Evolutionary conservation across 2,329 filamentous ascomycete species (phyloP).

Genomic region (Claviceps capensis): DNA sequence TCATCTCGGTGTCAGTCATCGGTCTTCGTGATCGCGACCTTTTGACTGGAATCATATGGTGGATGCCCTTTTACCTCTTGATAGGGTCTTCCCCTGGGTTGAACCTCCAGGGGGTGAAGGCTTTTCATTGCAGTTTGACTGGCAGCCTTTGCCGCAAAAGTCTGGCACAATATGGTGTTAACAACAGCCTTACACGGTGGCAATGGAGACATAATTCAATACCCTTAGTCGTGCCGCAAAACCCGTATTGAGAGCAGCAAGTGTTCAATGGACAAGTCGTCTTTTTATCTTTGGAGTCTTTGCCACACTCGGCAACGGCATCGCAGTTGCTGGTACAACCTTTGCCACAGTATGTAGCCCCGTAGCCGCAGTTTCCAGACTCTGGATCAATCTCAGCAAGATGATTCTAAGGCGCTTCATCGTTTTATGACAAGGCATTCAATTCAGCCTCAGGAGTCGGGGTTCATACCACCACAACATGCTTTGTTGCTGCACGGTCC

Average conservation of each 20-base stretch:
- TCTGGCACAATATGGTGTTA: not conserved
- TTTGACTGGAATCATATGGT: not conserved
- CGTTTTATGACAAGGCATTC: no score
- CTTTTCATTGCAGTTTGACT: slow-evolving; percentile 10
- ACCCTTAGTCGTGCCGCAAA: slow-evolving; percentile 6
- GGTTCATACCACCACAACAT: not conserved
- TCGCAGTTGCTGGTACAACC: slow-evolving; percentile 9
- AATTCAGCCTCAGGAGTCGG: not conserved
- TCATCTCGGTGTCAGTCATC: not conserved
- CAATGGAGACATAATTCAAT: not conserved
- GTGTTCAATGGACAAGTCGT: slow-evolving; percentile 23
- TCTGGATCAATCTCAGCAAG: not conserved
- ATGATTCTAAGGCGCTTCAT: no score
- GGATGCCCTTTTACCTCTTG: not conserved
- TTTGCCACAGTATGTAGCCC: not conserved
- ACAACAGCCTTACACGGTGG: not conserved
- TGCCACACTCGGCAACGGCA: slow-evolving; percentile 17
- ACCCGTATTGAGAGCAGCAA: slow-evolving; percentile 11
- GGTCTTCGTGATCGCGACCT: not conserved
- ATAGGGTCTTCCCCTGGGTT: not conserved
- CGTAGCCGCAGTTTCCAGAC: slow-evolving; percentile 1
- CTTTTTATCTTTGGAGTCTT: slow-evolving; percentile 10
- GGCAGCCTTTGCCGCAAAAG: slow-evolving; percentile 11
- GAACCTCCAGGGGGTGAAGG: not conserved
- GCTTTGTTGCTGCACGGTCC: not conserved